Evolutionary conservation across 345 rosid genomes (phyloP).

Genomic region (Arabis alpina): DNA sequence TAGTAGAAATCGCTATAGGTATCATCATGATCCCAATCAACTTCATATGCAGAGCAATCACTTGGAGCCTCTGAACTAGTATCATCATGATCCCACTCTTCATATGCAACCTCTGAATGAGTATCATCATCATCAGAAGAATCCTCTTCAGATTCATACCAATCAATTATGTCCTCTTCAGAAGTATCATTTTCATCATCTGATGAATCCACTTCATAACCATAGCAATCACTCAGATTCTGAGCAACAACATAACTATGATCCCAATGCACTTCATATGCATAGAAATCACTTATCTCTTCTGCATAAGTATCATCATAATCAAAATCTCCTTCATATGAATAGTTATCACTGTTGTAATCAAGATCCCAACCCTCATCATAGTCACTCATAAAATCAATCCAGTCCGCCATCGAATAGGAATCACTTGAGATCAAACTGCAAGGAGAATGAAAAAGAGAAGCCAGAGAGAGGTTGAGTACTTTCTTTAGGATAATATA

Average conservation of each 20-base stretch:
- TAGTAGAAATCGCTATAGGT: background rate
- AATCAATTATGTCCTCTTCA: background rate
- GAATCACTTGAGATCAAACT: constrained; percentile 5
- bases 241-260: background rate
- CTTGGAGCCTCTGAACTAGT: background rate
- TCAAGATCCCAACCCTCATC: constrained; percentile 15
- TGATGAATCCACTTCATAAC: background rate
- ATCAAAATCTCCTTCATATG: constrained; percentile 1
- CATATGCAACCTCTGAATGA: background rate
- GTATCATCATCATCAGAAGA: background rate
- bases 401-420: constrained; percentile 5
- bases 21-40: constrained; percentile 2
- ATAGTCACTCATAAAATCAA: background rate
- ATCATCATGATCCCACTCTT: constrained; percentile 8
- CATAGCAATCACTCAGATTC: background rate
- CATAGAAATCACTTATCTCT: background rate
- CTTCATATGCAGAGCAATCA: constrained; percentile 9
- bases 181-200: background rate
- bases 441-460: constrained; percentile 3
- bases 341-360: background rate
- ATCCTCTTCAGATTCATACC: background rate
- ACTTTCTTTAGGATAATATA: background rate
- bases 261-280: background rate
- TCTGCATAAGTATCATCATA: background rate
- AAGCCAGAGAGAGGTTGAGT: background rate